Conservation (phyloP, 306 rosid genomes). For the Fragaria vesca region DNA sequence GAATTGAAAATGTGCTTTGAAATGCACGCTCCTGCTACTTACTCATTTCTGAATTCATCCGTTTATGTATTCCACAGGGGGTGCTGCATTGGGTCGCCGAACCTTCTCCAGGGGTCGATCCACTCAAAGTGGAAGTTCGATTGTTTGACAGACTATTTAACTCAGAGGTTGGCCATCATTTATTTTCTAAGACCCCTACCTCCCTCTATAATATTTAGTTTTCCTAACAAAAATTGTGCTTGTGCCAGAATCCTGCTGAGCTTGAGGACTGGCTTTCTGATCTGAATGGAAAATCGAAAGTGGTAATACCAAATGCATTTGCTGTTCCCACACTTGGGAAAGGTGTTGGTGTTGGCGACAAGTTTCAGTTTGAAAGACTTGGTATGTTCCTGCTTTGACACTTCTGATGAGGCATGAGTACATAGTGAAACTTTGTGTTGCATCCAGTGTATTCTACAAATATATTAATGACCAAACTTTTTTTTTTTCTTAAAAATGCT, state of each 20-base stretch:
- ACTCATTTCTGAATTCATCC: not conserved
- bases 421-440: not conserved
- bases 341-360: constrained; percentile 60
- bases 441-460: not conserved
- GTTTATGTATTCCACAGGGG: constrained; percentile 48
- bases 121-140: constrained; percentile 81
- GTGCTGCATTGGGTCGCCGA: constrained; percentile 95
- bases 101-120: constrained; percentile 83
- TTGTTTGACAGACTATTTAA: constrained; percentile 79
- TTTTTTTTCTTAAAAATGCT: too few species aligned
- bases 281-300: constrained; percentile 74
- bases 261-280: constrained; percentile 92
- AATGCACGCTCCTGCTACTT: not conserved
- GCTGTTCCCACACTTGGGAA: constrained; percentile 48
- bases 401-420: not conserved
- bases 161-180: constrained; percentile 66
- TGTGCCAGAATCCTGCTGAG: constrained; percentile 83
- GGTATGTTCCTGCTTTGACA: constrained; percentile 46
- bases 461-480: not conserved
- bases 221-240: not conserved
- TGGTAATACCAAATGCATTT: constrained; percentile 56
- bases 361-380: constrained; percentile 92
- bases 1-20: constrained; percentile 14
- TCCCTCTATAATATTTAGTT: not conserved
- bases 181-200: not conserved